phyloP scores from a whole-genome alignment of 2,329 filamentous ascomycete species.

The Elsinoe perseae region DNA sequence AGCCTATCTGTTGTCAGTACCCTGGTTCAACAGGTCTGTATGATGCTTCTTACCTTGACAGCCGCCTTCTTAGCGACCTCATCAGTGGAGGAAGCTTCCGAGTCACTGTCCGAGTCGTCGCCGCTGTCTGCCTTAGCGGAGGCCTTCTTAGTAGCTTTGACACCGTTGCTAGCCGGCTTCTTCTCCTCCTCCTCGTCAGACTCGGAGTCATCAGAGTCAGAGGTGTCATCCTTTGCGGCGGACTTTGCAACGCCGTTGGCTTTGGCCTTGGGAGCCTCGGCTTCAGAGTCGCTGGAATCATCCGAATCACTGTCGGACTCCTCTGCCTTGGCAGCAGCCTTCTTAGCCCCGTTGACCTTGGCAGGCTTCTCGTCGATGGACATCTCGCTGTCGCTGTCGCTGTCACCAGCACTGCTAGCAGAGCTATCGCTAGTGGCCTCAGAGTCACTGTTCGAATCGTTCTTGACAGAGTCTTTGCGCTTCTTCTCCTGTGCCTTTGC shows the following conservation, averaged over 20 bases:
- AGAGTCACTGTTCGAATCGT: slow-evolving; percentile 27
- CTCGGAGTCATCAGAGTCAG: slow-evolving; percentile 31
- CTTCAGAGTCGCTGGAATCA: slow-evolving; percentile 22
- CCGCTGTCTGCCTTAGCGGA: slow-evolving; percentile 25
- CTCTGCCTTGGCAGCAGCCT: slow-evolving; percentile 20
- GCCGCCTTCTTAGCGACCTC: slow-evolving; percentile 27
- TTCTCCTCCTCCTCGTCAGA: slow-evolving; percentile 27
- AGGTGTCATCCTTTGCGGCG: slow-evolving; percentile 31
- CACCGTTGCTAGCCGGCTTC: slow-evolving; percentile 25
- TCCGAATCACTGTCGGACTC: slow-evolving; percentile 18
- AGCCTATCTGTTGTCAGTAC: neutral
- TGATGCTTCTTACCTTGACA: slow-evolving; percentile 24
- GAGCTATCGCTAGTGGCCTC: slow-evolving; percentile 32
- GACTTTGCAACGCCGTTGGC: slow-evolving; percentile 28
- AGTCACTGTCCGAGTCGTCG: slow-evolving; percentile 14
- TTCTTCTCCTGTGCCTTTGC: slow-evolving; percentile 43
- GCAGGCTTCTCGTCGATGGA: slow-evolving; percentile 29
- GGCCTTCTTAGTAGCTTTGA: slow-evolving; percentile 23
- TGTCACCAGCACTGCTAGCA: slow-evolving; percentile 27
- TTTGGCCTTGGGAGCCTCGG: slow-evolving; percentile 26
- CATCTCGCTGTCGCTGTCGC: slow-evolving; percentile 24
- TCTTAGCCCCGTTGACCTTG: slow-evolving; percentile 26
- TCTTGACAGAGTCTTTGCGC: slow-evolving; percentile 40
- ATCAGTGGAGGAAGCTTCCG: slow-evolving; percentile 15
- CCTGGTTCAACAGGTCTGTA: neutral